Conservation (phyloP, 2,329 filamentous ascomycete species). For the Epichloe aotearoae region DNA sequence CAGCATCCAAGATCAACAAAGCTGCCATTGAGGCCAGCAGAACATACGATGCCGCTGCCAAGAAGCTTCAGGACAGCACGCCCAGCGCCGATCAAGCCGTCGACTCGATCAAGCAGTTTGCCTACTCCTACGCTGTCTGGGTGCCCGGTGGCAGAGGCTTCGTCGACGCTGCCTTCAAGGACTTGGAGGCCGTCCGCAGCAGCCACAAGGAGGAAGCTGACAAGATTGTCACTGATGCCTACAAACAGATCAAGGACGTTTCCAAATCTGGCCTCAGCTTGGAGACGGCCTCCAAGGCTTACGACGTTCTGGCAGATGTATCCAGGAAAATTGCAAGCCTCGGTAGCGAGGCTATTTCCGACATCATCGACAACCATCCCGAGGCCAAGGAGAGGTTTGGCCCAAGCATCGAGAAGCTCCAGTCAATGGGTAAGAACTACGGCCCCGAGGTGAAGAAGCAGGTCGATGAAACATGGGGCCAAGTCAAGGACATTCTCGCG, state of each 20-base stretch:
- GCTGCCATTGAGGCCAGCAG: constrained; percentile 40
- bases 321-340: constrained; percentile 46
- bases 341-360: constrained; percentile 45
- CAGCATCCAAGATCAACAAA: constrained; percentile 31
- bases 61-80: constrained; percentile 47
- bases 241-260: constrained; percentile 50
- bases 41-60: constrained; percentile 45
- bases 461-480: constrained; percentile 55
- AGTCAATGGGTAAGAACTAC: constrained; percentile 54
- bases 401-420: constrained; percentile 52
- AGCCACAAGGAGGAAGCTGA: constrained; percentile 61
- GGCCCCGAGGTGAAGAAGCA: constrained; percentile 68
- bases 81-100: constrained; percentile 56
- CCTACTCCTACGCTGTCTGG: constrained; percentile 56
- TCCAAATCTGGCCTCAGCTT: constrained; percentile 47
- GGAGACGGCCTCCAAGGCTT: constrained; percentile 47
- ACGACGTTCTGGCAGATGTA: constrained; percentile 49
- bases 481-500: constrained; percentile 52
- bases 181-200: constrained; percentile 52
- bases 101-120: constrained; percentile 49
- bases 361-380: constrained; percentile 63
- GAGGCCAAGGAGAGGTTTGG: constrained; percentile 60
- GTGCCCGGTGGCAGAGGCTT: constrained; percentile 58
- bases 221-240: constrained; percentile 52
- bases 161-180: constrained; percentile 56